Conservation (phyloP, 805 yeast genomes). For the Metschnikowia lochheadii region DNA sequence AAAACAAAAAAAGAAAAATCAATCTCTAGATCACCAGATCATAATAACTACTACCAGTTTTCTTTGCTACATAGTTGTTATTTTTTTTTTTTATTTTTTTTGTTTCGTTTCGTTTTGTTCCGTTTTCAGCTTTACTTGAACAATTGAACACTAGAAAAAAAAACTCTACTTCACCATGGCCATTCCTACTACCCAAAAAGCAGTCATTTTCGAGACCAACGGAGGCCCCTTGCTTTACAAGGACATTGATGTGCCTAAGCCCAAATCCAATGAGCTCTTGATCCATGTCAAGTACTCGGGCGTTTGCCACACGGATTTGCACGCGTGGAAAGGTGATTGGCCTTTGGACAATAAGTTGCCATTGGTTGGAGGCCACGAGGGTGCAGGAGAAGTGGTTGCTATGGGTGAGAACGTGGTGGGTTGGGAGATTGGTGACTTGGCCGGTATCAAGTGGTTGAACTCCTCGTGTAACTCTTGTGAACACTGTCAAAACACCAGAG, state of each 20-base stretch:
- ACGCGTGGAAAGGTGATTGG: conserved; percentile 95
- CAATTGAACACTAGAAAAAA: too few relatives aligned
- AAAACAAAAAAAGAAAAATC: too few relatives aligned
- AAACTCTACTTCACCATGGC: conserved; percentile 6
- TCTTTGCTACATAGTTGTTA: too few relatives aligned
- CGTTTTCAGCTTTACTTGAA: too few relatives aligned
- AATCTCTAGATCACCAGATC: too few relatives aligned
- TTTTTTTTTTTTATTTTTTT: too few relatives aligned
- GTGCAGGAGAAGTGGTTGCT: conserved; percentile 83
- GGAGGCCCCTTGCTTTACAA: conserved; percentile 59
- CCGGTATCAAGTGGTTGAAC: conserved; percentile 83
- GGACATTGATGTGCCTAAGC: conserved; percentile 77
- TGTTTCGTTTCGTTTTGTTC: too few relatives aligned
- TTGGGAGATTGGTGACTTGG: conserved; percentile 74
- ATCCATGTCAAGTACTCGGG: conserved; percentile 84
- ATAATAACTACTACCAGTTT: too few relatives aligned
- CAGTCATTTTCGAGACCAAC: conserved; percentile 60
- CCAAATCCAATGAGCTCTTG: conserved; percentile 72
- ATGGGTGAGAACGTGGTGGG: conserved; percentile 64
- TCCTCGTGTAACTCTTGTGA: conserved; percentile 76
- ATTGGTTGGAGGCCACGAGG: conserved; percentile 85
- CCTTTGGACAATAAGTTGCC: conserved; percentile 73
- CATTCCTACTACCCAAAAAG: conserved; percentile 68
- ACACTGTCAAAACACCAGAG: conserved; percentile 61
- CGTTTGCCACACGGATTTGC: conserved; percentile 91